Evolutionary conservation across 805 yeast genomes (phyloP).

Genomic region (Maudiozyma bulderi): DNA sequence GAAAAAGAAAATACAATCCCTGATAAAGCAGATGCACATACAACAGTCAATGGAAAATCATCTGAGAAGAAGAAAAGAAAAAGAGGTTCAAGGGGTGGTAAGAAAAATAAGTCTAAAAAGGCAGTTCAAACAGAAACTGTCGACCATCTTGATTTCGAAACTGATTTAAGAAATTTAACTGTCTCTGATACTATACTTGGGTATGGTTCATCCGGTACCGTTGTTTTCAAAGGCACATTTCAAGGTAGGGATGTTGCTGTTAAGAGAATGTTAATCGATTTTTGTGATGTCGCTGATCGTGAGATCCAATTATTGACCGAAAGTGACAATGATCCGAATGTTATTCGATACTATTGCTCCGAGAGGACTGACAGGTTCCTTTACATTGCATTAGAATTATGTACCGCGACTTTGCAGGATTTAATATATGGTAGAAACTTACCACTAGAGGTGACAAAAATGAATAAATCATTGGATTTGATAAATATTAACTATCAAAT

Average conservation of each 20-base stretch:
- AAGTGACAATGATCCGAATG: conserved; percentile 95
- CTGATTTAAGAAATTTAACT: conserved; percentile 40
- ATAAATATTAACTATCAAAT: conserved; percentile 56
- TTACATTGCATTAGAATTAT: conserved; percentile 86
- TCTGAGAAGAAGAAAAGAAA: conserved; percentile 48
- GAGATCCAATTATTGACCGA: conserved; percentile 83
- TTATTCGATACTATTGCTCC: conserved; percentile 86
- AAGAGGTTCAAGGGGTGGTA: conserved; percentile 82
- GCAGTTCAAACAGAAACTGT: not conserved
- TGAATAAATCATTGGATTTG: conserved; percentile 38
- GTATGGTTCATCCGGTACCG: conserved; percentile 94
- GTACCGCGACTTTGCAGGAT: conserved; percentile 83
- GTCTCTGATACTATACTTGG: conserved; percentile 77
- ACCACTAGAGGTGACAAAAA: conserved; percentile 28
- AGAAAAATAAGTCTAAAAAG: conserved; percentile 33
- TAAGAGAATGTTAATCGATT: conserved; percentile 85
- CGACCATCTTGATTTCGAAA: conserved; percentile 15
- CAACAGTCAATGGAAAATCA: not conserved
- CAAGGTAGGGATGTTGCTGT: conserved; percentile 94
- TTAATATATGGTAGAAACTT: conserved; percentile 48
- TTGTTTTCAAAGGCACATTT: conserved; percentile 82
- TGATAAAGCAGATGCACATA: not conserved
- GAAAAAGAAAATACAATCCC: not conserved
- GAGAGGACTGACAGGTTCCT: conserved; percentile 79
- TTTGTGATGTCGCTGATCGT: conserved; percentile 87